Base-by-base conservation (phyloP, 306 rosid species). In the Sphenostylis stenocarpa region DNA sequence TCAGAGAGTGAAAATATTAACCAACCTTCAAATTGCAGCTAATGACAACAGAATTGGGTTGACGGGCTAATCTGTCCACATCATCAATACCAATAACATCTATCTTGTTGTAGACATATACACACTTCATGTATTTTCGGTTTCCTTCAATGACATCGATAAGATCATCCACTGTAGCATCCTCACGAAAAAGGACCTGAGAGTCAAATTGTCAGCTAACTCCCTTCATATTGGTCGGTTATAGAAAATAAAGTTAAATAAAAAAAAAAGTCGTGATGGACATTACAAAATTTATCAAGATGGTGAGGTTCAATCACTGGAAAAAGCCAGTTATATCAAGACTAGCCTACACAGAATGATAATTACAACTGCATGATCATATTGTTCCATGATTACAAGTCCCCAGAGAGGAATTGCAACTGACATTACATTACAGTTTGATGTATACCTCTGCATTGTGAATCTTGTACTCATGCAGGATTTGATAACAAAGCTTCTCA, bases 91-190 rank as follows among this genome's bases (percentile, higher is more conserved):
- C 99, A 70, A 96, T 63, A 71, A 96, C 97, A 75, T 96, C 99
- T 84, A 96, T 96, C 86, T 96, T 96, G 90, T 96, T 96, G 94
- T 96, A 96, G 47, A 96, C 98, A 84, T 96, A 96, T 33, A 96
- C 58, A 85, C 99, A 92, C 85, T 92, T 96, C 99, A 96, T 92
- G 91, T 96, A 96, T 89, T 96, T 96, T 67, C 97, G 94, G 76
- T 96, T 96, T 75, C 98, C 98, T 86, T 96, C 99, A 83, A 96
- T 96, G 31, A 96, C 98, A 88, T 93, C 98, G 23, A 96, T 96
- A 88, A 96, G 93, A 77, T 96, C 99, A 70, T 96, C 99, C 77
- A 93, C 99, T 1, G 97, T 91, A 60, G 99, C 97, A 82, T 96
- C 97, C 91, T 96, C 99, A 36, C 99, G 98, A 84, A 96, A 96